Base-by-base conservation (phyloP, 352 stramenopile species). In the Phytophthora citricola region DNA sequence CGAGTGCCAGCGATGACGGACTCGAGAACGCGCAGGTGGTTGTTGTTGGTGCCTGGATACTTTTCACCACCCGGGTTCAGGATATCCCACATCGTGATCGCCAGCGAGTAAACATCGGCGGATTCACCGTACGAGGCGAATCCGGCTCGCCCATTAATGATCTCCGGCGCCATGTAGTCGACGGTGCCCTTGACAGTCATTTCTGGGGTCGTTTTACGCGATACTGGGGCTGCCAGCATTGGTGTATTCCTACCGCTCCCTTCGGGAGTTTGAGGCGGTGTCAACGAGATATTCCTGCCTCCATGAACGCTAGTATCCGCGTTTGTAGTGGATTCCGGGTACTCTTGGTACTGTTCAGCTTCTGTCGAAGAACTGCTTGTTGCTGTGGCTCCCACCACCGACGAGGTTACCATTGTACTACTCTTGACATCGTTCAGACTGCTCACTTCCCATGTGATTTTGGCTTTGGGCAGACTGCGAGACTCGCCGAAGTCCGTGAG, bases 21-120 rank as follows among this genome's bases (percentile, higher is more conserved):
- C 27, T 82, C 70, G 17, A 90, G 83, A 0, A 89, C 67, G 2
- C 63, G 77, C 17, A 90, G 47, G 53, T 87, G 76, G 39, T 89
- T 90, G 49, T 85, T 80, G 39, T 76, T 71, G 5, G 66, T 66
- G 6, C 41, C 47, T 9, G 77, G 77, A 41, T 83, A 90, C 26
- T 90, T 90, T 31, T 82, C 77, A 34, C 29, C 32, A 12, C 63
- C 67, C 1, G 81, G 81, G 36, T 90, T 72, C 3, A 84, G 26
- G 24, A 93, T 78, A 47, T 93, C 82, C 85, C 86, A 92, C 63
- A 93, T 75, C 11, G 83, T 92, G 58, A 93, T 83, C 11, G 65
- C 85, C 14, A 94, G 58, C 26, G 78, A 81, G 63, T 90, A 93
- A 12, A 93, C 73, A 27, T 93, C 85, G 15, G 84, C 82, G 9